Percentiles rank a stretch among this genome's conserved stretches.
Evolutionary conservation across 495 filamentous ascomycete species (phyloP).

Genomic region (Hypoxylon intermedium): DNA sequence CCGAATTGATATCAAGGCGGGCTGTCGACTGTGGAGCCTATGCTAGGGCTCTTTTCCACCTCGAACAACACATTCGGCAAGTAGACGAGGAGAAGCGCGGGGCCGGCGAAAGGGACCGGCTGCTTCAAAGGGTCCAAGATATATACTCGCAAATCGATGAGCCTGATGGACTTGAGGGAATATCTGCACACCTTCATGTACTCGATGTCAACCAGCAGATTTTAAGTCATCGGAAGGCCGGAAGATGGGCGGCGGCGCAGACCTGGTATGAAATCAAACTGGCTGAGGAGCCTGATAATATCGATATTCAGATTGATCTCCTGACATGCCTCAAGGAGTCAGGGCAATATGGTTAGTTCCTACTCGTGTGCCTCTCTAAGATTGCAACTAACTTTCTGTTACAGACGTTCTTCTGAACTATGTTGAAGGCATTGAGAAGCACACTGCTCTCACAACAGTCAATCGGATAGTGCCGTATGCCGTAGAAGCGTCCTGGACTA

Average conservation of each 20-base stretch:
- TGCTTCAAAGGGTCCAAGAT: slow-evolving; percentile 81
- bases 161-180: slow-evolving; percentile 93
- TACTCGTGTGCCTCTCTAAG: not conserved
- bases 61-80: slow-evolving; percentile 84
- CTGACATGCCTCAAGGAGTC: slow-evolving; percentile 90
- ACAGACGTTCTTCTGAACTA: slow-evolving; percentile 83
- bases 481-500: slow-evolving; percentile 90
- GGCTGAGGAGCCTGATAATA: slow-evolving; percentile 76
- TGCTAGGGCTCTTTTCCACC: slow-evolving; percentile 88
- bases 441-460: slow-evolving; percentile 55
- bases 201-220: slow-evolving; percentile 91
- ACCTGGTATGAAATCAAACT: slow-evolving; percentile 95
- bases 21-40: slow-evolving; percentile 93
- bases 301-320: slow-evolving; percentile 80
- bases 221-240: slow-evolving; percentile 87
- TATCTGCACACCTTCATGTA: slow-evolving; percentile 81
- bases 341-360: slow-evolving; percentile 78
- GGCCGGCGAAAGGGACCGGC: slow-evolving; percentile 54
- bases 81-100: slow-evolving; percentile 47
- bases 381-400: slow-evolving; percentile 29
- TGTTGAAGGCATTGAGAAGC: slow-evolving; percentile 72
- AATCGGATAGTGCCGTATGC: slow-evolving; percentile 76
- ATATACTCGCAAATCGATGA: slow-evolving; percentile 98
- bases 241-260: slow-evolving; percentile 97
- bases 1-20: slow-evolving; percentile 81